Evolutionary conservation across 768 basidiomycete genomes (phyloP).

Genomic region (Boletellus ananas): DNA sequence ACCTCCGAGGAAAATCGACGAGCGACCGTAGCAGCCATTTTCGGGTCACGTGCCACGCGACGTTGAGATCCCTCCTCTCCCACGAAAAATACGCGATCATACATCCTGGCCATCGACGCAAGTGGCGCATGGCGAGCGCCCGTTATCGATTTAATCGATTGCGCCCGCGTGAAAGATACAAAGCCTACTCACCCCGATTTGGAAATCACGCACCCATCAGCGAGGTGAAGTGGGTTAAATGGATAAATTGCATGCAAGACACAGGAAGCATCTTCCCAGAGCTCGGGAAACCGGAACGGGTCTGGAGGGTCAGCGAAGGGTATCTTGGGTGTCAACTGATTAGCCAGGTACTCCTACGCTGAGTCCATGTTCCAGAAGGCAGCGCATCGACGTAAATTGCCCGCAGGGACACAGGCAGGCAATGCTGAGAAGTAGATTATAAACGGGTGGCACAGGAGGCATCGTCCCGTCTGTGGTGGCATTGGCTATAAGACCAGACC

Average conservation of each 20-base stretch:
- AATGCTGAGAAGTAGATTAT: not conserved
- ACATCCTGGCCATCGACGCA: not conserved
- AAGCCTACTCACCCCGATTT: slow-evolving; percentile 1
- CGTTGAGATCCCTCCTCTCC: no score
- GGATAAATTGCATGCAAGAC: slow-evolving; percentile 6
- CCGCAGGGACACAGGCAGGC: not conserved
- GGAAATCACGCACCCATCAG: slow-evolving; percentile 1
- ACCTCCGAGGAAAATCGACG: no score
- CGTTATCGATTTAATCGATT: not conserved
- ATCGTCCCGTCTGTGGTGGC: not conserved
- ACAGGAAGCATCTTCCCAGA: slow-evolving; percentile 5
- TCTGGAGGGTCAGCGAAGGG: not conserved
- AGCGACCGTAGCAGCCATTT: no score
- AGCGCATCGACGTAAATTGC: not conserved
- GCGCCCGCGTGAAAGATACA: not conserved
- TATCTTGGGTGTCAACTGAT: no score
- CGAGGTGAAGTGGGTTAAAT: slow-evolving; percentile 1
- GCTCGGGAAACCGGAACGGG: slow-evolving; percentile 15
- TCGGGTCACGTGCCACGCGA: no score
- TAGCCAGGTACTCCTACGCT: not conserved
- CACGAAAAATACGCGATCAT: no score
- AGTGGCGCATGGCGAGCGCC: not conserved
- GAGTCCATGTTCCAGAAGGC: not conserved
- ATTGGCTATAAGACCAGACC: not conserved
- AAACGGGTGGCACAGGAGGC: not conserved